Base-by-base conservation (phyloP, 164 flowering plant species). In the Tinospora cordifolia region DNA sequence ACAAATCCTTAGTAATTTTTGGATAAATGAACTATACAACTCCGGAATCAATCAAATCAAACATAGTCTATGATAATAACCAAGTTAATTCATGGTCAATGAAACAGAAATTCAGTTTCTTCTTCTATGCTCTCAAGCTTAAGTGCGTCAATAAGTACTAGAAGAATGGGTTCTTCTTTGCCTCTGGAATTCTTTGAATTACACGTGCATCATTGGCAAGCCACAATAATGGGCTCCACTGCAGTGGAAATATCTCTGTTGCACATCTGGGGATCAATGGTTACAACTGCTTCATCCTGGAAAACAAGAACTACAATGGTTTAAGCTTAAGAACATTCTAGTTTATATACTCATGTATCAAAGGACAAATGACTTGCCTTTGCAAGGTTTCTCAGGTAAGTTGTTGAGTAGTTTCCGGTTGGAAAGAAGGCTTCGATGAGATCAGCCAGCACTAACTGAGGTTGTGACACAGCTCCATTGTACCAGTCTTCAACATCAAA, bases 391-490 rank as follows among this genome's bases (percentile, higher is more conserved):
- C 99, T 86, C 8, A 92, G 81, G 72, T 80, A 92, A 39, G 87
- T 84, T 0, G 90, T 89, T 0, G 83, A 84, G 80, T 90, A 90
- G 71, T 87, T 87, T 74, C 90, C 92, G 0, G 94, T 84, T 4
- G 96, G 98, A 73, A 84, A 89, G 60, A 89, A 72, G 21, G 82
- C 96, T 81, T 94, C 93, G 34, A 88, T 63, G 14, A 94, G 79
- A 81, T 94, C 99, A 7, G 91, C 98, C 64, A 94, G 72, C 27
- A 88, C 95, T 72, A 92, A 72, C 54, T 94, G 97, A 30, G 98
- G 99, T 71, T 94, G 99, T 10, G 99, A 89, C 60, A 90, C 77
- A 8, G 91, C 99, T 67, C 92, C 89, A 70, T 94, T 86, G 47
- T 63, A 82, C 96, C 97, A 93, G 72, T 91, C 98, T 91, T 75